Conservation (phyloP, 164 flowering plant species). For the Protea cynaroides region DNA sequence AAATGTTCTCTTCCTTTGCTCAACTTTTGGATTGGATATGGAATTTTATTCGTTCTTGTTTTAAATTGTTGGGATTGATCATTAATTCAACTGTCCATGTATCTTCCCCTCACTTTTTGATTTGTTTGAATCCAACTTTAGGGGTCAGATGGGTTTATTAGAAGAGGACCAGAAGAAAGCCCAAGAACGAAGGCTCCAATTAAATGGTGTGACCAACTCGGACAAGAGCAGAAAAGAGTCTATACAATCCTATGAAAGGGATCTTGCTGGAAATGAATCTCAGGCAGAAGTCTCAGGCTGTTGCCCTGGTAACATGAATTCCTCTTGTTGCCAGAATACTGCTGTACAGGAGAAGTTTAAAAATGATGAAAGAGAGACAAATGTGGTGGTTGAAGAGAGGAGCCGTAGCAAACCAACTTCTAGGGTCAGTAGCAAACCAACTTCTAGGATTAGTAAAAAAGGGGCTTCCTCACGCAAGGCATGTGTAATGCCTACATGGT, state of each 20-base stretch:
- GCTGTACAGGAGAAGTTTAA: constrained; percentile 14
- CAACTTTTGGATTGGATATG: no score
- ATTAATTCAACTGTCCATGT: no score
- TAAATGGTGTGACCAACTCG: constrained; percentile 20
- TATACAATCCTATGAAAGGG: constrained; percentile 12
- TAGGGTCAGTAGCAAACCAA: constrained; percentile 23
- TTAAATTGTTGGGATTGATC: no score
- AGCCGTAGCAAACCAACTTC: constrained; percentile 26
- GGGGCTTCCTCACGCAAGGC: constrained; percentile 36
- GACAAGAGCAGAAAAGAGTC: constrained; percentile 25
- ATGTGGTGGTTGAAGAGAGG: constrained; percentile 18
- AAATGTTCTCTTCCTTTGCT: no score
- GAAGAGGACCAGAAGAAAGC: constrained; percentile 71
- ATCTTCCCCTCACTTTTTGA: background rate
- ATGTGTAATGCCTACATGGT: constrained; percentile 67
- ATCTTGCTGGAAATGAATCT: constrained; percentile 19
- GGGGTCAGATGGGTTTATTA: constrained; percentile 98
- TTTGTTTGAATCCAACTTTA: constrained; percentile 20
- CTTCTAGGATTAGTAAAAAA: constrained; percentile 27
- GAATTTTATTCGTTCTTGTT: no score
- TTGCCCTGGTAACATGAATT: constrained; percentile 52
- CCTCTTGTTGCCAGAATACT: constrained; percentile 54
- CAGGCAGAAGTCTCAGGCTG: constrained; percentile 30
- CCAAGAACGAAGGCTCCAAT: constrained; percentile 49
- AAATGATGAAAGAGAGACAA: constrained; percentile 11